Evolutionary conservation across 306 rosid genomes (phyloP).

Genomic region (Cucumis melo): DNA sequence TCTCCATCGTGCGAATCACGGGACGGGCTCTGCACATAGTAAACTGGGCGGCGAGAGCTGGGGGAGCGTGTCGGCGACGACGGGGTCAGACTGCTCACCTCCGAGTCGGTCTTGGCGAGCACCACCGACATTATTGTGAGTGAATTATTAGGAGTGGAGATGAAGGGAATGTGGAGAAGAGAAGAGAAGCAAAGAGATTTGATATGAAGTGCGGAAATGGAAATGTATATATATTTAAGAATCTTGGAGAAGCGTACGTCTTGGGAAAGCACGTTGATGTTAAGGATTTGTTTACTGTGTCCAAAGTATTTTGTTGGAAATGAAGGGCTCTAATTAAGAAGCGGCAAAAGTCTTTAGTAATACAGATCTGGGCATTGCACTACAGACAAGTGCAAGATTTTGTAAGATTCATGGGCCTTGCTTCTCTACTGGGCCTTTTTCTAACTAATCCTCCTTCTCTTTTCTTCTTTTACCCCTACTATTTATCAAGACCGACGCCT

Average conservation of each 20-base stretch:
- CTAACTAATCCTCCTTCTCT: background rate
- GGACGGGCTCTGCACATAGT: slow-evolving; percentile 81
- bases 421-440: background rate
- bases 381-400: background rate
- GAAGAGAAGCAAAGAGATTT: no score
- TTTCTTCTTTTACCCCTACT: background rate
- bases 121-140: slow-evolving; percentile 25
- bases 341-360: background rate
- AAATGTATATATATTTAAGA: background rate
- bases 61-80: slow-evolving; percentile 80
- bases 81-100: slow-evolving; percentile 68
- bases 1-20: slow-evolving; percentile 82
- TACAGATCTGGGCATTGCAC: background rate
- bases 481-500: no score
- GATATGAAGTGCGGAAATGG: no score
- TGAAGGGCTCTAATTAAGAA: background rate
- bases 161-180: no score
- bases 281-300: background rate
- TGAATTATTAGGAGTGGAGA: no score
- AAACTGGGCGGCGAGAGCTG: slow-evolving; percentile 34
- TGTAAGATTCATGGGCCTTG: background rate
- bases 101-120: slow-evolving; percentile 74
- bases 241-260: slow-evolving; percentile 2
- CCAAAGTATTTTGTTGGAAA: background rate
- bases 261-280: background rate